Evolutionary conservation across 1,139 yeast genomes (phyloP), one percentile per base, ranked within the genome.

Genomic region (Candida gigantensis): DNA sequence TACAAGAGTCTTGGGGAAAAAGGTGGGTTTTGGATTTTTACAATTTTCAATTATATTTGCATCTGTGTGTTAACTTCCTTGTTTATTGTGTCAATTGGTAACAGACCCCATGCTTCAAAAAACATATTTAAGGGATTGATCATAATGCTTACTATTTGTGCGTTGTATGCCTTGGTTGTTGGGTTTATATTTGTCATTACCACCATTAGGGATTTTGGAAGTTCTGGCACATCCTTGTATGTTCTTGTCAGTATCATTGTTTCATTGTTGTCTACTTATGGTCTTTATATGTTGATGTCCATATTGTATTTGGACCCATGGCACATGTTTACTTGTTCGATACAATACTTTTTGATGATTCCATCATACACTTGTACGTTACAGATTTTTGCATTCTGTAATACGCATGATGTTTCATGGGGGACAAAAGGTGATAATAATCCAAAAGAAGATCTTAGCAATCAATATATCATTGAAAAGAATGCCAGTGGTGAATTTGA

Each of bases 341-440:
- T 81, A 9, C 97, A 89, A 60, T 89, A 89, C 66, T 87, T 89
- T 63, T 59, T 88, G 53, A 76, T 90, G 72, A 72, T 89, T 38
- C 97, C 97, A n/a, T 82, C 92, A 1, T 89, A 87, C 58, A 83
- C 94, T 3, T 87, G 96, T 62, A 84, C 96, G 1, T 68, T 89
- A 44, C 97, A 89, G 60, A 87, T 89, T 40, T 89, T 87, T 65
- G 96, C 97, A 1, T 87, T 88, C 60, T 89, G 97, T 65, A 89
- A 89, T 57, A 88, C 96, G 4, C 96, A 89, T 63, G 97, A 89
- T 69, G 95, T 89, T 36, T 84, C 96, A 0, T 90, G 97, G 97
- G 97, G 97, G 62, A 90, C 97, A 0, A 89, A 89, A 57, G 97
- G 97, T 47, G 96, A 90, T 44, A 85, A 84, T 47, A 79, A 80